Evolutionary conservation across 805 yeast species (phyloP), one percentile per base, ranked within the genome.

Genomic region (Wickerhamiella shivajii): DNA sequence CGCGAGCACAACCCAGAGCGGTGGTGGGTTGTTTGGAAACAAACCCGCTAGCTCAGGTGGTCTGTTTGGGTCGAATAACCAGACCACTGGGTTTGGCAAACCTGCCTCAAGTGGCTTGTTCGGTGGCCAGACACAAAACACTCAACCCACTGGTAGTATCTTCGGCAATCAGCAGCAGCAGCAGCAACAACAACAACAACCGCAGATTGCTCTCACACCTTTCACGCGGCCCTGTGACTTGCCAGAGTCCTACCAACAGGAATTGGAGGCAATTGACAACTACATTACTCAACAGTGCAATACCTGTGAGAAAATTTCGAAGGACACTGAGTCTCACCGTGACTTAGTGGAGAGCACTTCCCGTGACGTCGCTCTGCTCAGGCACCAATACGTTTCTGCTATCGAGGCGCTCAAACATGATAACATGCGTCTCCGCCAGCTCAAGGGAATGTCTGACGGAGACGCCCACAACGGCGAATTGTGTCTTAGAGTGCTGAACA

Each of bases 171-270:
- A 23, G 16, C 34, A 25, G n/a, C 22, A 25, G 24, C 30, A 29
- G 29, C 25, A 29, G 9, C 48, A 42, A 29, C 55, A 41, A 38
- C 52, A 43, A 34, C 29, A 16, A n/a, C 47, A 36, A 14, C 47
- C 41, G 21, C 37, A 18, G 27, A 38, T 48, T 7, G 61, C 58
- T 23, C 57, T 71, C 36, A 68, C 74, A 2, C 66, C 75, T 2
- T 61, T 70, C 56, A 67, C 76, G 1, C 49, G 77, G 21, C 73
- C 71, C 4, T 64, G 71, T 5, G 77, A 71, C 44, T 62, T 71
- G 25, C 71, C 77, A 1, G 71, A 65, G 14, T 50, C 56, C 10
- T 56, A 64, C 27, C 74, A 71, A 44, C 57, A 56, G 38, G 72
- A 69, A 42, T 51, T 71, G n/a, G 73, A 70, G 40, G 65, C 56